Percentiles rank a stretch among this genome's conserved stretches.
These are phyloP conservation scores for Yarrowia galli DNA, from an alignment of 1,139 yeast genomes.

Conservation along the genomic window DNA sequence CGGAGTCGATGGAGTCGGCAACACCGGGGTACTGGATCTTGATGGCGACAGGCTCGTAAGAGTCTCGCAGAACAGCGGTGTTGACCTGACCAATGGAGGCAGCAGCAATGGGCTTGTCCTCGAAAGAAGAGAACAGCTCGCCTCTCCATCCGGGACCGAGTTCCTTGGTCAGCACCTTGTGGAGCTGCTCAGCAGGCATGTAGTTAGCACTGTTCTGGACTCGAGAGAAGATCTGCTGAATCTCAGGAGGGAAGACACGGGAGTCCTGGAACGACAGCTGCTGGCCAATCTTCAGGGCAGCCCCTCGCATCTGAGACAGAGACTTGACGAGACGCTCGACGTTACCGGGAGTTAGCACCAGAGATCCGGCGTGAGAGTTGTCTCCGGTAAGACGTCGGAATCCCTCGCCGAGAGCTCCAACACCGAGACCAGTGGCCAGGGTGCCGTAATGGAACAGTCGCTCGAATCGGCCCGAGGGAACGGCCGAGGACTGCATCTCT, in stretches of 20 bases:
- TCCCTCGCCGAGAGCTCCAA: slow-evolving; percentile 84
- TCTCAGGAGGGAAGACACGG: slow-evolving; percentile 80
- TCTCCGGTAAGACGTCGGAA: slow-evolving; percentile 62
- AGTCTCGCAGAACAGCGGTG: slow-evolving; percentile 67
- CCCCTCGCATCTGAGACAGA: slow-evolving; percentile 95
- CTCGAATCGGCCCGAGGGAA: slow-evolving; percentile 85
- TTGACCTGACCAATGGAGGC: slow-evolving; percentile 99
- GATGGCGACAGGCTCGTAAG: slow-evolving; percentile 81
- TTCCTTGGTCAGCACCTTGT: slow-evolving; percentile 73
- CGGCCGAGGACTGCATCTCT: slow-evolving; percentile 64
- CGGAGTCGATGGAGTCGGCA: slow-evolving; percentile 90
- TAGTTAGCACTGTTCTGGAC: slow-evolving; percentile 96
- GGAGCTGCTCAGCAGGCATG: slow-evolving; percentile 93
- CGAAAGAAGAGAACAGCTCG: slow-evolving; percentile 71
- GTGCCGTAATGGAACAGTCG: slow-evolving; percentile 92
- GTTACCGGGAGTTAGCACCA: slow-evolving; percentile 79
- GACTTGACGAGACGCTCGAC: slow-evolving; percentile 87
- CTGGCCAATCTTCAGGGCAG: slow-evolving; percentile 95
- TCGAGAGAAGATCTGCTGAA: slow-evolving; percentile 77
- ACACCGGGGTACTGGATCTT: slow-evolving; percentile 99
- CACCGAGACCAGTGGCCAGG: slow-evolving; percentile 88
- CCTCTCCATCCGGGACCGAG: slow-evolving; percentile 83
- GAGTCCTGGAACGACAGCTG: slow-evolving; percentile 91
- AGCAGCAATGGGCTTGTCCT: slow-evolving; percentile 93
- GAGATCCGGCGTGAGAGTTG: slow-evolving; percentile 58